Conservation (phyloP, 192 early-diverging fungal genomes). For the Coemansia sp. region DNA sequence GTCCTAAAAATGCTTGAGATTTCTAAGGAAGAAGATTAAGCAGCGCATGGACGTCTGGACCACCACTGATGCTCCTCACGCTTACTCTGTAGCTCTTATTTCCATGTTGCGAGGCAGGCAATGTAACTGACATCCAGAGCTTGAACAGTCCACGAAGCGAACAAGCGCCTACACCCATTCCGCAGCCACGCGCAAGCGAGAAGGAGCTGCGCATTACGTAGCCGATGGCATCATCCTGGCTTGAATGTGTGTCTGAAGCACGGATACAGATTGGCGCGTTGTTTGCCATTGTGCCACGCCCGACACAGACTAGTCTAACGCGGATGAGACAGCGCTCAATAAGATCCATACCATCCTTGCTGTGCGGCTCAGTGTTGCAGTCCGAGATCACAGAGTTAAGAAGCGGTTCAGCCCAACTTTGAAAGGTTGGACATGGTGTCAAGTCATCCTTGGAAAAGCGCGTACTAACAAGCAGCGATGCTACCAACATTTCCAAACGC, state of each 20-base stretch:
- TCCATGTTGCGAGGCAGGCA: background rate
- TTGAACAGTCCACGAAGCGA: slow-evolving; percentile 40
- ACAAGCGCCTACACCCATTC: slow-evolving; percentile 48
- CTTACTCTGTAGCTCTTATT: slow-evolving; percentile 3
- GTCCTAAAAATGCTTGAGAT: background rate
- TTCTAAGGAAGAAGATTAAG: slow-evolving; percentile 18
- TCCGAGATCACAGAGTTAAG: slow-evolving; percentile 2
- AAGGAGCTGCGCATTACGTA: slow-evolving; percentile 48
- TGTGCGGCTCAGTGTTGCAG: background rate
- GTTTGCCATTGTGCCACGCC: slow-evolving; percentile 36
- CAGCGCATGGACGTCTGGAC: slow-evolving; percentile 24
- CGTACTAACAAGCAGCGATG: background rate
- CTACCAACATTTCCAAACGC: slow-evolving; percentile 2
- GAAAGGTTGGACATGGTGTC: slow-evolving; percentile 8
- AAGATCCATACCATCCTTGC: background rate
- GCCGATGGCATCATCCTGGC: slow-evolving; percentile 28
- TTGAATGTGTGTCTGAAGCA: background rate
- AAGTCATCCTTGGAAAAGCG: background rate
- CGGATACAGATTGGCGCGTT: slow-evolving; percentile 36
- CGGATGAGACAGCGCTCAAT: slow-evolving; percentile 36
- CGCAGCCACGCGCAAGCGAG: slow-evolving; percentile 49
- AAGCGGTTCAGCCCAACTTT: slow-evolving; percentile 35
- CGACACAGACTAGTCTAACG: slow-evolving; percentile 37
- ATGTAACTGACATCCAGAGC: slow-evolving; percentile 5
- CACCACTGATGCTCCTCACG: slow-evolving; percentile 28